These are phyloP conservation scores for Bipolaris victoriae DNA, from an alignment of 2,329 filamentous ascomycete species.

Conservation along the genomic window DNA sequence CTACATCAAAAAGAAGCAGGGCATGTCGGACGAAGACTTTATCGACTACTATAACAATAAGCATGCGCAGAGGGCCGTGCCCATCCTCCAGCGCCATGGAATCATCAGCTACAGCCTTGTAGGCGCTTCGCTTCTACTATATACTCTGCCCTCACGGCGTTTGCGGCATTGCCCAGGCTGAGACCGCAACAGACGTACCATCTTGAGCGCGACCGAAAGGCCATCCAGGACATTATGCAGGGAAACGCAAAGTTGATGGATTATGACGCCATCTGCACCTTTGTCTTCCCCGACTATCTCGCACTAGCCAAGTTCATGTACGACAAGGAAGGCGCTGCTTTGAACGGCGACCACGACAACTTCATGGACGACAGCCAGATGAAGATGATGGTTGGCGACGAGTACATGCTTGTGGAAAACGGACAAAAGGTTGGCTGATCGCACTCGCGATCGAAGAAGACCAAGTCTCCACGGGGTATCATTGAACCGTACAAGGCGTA, in stretches of 20 bases:
- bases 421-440: slow-evolving; percentile 11
- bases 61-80: slow-evolving; percentile 54
- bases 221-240: slow-evolving; percentile 55
- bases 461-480: slow-evolving; percentile 25
- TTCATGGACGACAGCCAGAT: slow-evolving; percentile 51
- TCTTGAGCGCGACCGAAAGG: slow-evolving; percentile 51
- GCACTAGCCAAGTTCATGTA: slow-evolving; percentile 56
- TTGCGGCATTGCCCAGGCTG: slow-evolving; percentile 5
- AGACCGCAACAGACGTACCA: slow-evolving; percentile 51
- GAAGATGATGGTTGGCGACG: slow-evolving; percentile 57
- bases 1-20: slow-evolving; percentile 55
- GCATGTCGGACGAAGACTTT: slow-evolving; percentile 54
- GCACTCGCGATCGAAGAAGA: slow-evolving; percentile 7
- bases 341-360: slow-evolving; percentile 46
- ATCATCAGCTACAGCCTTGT: slow-evolving; percentile 56
- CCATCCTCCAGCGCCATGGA: slow-evolving; percentile 52
- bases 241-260: slow-evolving; percentile 53
- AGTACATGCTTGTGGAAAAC: slow-evolving; percentile 50
- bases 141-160: background rate
- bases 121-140: slow-evolving; percentile 19
- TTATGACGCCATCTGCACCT: slow-evolving; percentile 57
- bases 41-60: slow-evolving; percentile 55
- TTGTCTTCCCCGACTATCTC: slow-evolving; percentile 55
- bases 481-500: slow-evolving; percentile 14
- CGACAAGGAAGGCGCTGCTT: slow-evolving; percentile 53